Evolutionary conservation across 257 asterid genomes (phyloP), one percentile per base, ranked within the genome.

Genomic region (Dorcoceras hygrometricum): DNA sequence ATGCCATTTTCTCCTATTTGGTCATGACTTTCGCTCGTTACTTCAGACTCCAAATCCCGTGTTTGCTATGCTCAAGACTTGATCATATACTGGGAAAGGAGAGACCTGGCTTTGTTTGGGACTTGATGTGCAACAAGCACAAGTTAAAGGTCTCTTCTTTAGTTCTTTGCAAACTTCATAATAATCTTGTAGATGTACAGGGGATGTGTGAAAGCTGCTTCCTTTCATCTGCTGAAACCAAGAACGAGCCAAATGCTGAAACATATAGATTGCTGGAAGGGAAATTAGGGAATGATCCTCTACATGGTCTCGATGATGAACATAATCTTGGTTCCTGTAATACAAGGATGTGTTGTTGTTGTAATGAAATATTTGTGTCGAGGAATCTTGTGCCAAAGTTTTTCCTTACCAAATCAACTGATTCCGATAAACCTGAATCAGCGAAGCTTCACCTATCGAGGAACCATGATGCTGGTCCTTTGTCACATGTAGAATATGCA

Each of bases 21-120:
- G 73, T 91, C 58, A 91, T 95, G 27, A 84, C 69, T 26, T 89
- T 89, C 31, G 96, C 98, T 29, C 82, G 82, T 5, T 76, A 65
- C 79, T 71, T 76, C 73, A 74, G 68, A 27, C 59, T 91, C 74
- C 89, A 72, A 75, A 60, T 71, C 59, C 98, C 98, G 0, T 91
- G 98, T 75, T 75, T 87, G 79, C 71, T 91, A 23, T 91, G 98
- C 87, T 91, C 98, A n/a, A 89, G 98, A 72, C 80, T 91, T 31
- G 96, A 91, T 77, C 95, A 77, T 74, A 76, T 88, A 34, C 75
- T 91, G 10, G 91, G 96, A 19, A 78, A 81, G 48, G 83, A 85
- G 62, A 76, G 77, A 16, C 59, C 65, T 28, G 83, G 80, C 24
- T 86, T 86, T 73, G 78, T 78, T 70, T 83, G 87, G 92, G 86